Percentiles rank a stretch among this genome's conserved stretches.
Conservation (phyloP, 2,329 filamentous ascomycete species). For the Chrysoporthe puriensis region DNA sequence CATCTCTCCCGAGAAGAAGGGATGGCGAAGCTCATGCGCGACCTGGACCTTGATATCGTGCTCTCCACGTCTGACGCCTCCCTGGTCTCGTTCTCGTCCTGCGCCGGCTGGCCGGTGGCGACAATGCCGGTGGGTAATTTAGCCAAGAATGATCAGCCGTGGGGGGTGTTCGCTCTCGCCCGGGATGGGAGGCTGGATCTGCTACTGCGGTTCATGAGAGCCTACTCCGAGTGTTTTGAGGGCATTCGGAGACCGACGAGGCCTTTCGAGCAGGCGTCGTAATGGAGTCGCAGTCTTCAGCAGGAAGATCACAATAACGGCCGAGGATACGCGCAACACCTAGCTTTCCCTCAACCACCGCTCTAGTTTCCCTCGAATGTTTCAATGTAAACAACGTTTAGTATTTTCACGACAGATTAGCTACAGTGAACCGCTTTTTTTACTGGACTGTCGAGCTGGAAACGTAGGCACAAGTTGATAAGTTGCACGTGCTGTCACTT, state of each 20-base stretch:
- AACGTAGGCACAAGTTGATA: background rate
- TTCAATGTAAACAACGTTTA: background rate
- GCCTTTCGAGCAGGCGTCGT: background rate
- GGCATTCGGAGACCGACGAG: background rate
- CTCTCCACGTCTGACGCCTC: slow-evolving; percentile 31
- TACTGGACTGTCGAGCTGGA: background rate
- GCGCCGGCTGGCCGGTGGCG: slow-evolving; percentile 35
- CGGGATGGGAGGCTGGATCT: slow-evolving; percentile 29
- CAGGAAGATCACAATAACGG: background rate
- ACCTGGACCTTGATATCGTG: slow-evolving; percentile 31
- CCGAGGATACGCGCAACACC: background rate
- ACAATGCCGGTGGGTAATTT: slow-evolving; percentile 35
- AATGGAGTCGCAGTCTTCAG: background rate
- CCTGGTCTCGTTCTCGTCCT: slow-evolving; percentile 29
- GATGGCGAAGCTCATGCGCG: slow-evolving; percentile 26
- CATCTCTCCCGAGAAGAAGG: slow-evolving; percentile 23
- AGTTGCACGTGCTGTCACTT: background rate
- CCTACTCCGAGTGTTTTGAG: slow-evolving; percentile 25
- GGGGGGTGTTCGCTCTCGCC: slow-evolving; percentile 35
- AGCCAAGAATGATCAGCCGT: slow-evolving; percentile 34
- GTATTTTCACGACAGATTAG: background rate
- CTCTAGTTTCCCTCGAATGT: background rate
- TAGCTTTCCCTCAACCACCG: background rate
- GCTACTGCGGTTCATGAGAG: slow-evolving; percentile 34
- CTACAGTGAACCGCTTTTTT: background rate